Percentiles rank a stretch among this genome's conserved stretches.
Evolutionary conservation across 352 stramenopile genomes (phyloP).

Genomic region (Bremia lactucae): DNA sequence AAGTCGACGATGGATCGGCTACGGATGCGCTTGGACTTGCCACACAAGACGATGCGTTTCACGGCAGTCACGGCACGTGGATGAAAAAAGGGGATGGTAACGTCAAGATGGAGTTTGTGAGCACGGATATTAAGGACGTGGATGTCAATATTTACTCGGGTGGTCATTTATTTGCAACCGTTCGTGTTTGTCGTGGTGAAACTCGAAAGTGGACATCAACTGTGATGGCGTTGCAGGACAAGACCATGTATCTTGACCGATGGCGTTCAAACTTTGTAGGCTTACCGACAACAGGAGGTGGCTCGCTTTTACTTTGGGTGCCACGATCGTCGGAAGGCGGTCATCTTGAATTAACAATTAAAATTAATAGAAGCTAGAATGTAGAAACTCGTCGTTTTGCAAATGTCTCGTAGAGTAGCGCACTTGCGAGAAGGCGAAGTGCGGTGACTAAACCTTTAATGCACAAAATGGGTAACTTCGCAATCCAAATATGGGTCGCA

Average conservation of each 20-base stretch:
- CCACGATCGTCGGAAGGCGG: constrained; percentile 25
- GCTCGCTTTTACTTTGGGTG: constrained; percentile 45
- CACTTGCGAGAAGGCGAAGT: neutral
- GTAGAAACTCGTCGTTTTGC: neutral
- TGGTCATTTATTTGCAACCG: constrained; percentile 22
- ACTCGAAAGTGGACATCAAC: constrained; percentile 33
- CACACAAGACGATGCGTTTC: constrained; percentile 33
- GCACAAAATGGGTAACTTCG: no score
- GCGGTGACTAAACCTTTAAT: no score
- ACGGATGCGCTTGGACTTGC: constrained; percentile 30
- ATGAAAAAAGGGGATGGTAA: constrained; percentile 28
- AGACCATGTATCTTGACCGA: constrained; percentile 55
- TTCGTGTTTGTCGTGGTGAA: constrained; percentile 23
- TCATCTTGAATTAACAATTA: constrained; percentile 30
- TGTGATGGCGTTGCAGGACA: constrained; percentile 29
- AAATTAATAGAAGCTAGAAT: constrained; percentile 28
- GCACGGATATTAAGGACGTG: constrained; percentile 31
- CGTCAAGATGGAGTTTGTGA: constrained; percentile 35
- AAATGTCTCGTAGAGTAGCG: neutral
- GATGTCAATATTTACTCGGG: constrained; percentile 35
- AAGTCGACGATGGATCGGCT: constrained; percentile 41
- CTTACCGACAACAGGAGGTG: constrained; percentile 27
- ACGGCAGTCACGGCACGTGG: constrained; percentile 29
- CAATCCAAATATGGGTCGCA: no score
- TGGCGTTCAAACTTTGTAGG: constrained; percentile 41